Evolutionary conservation across 1,284 basidiomycete genomes (phyloP).

Genomic region (Microstroma glucosiphilum): DNA sequence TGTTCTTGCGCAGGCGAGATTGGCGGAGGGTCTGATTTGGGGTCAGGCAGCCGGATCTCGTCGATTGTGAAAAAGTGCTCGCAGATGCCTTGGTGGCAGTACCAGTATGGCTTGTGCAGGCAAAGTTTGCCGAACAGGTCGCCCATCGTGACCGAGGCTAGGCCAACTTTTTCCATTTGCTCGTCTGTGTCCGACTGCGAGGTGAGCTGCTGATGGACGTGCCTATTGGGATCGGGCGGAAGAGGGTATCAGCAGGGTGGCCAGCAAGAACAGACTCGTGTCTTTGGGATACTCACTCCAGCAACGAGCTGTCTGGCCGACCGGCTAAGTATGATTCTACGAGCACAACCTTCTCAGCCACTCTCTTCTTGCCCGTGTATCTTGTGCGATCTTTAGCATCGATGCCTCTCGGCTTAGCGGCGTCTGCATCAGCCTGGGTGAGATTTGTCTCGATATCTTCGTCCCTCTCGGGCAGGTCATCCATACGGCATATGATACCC

Average conservation of each 20-base stretch:
- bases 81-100: neutral
- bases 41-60: neutral
- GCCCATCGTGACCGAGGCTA: neutral
- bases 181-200: neutral
- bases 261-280: neutral
- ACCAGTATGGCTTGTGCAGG: conserved; percentile 5
- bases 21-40: neutral
- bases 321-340: neutral
- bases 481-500: neutral
- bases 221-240: neutral
- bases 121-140: neutral
- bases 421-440: neutral
- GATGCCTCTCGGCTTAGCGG: neutral
- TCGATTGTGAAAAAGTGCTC: conserved; percentile 1
- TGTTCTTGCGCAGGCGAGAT: neutral
- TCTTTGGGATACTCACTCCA: neutral
- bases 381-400: neutral
- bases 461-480: neutral
- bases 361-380: neutral
- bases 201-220: neutral
- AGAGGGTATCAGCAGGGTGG: neutral
- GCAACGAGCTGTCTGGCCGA: neutral
- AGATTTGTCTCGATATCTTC: neutral
- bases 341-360: neutral
- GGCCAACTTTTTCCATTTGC: neutral